A percentile compares a stretch with the other conserved stretches of the same genome.
phyloP scores from a whole-genome alignment of 495 filamentous ascomycete genomes.

The Margaritispora aquatica region DNA sequence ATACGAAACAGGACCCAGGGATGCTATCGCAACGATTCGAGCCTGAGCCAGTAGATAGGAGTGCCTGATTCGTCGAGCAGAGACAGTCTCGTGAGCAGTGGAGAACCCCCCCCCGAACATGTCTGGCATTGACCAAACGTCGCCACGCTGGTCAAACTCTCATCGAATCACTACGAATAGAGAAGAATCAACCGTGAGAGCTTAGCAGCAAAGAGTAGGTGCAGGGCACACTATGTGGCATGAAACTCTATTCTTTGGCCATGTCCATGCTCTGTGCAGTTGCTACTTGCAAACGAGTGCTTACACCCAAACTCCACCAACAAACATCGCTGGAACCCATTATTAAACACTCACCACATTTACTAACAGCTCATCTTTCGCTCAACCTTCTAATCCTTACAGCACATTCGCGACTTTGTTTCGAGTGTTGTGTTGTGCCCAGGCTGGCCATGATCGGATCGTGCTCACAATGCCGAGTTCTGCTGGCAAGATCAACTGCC shows the following conservation, averaged over 20 bases:
- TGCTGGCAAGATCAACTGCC: constrained; percentile 47
- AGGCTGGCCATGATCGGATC: constrained; percentile 34
- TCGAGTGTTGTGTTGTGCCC: constrained; percentile 33
- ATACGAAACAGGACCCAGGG: background rate
- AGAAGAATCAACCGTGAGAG: background rate
- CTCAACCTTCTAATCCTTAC: background rate
- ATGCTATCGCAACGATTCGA: no score
- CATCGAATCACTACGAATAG: background rate
- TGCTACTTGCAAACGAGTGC: background rate
- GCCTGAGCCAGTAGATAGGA: background rate
- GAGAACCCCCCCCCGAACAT: background rate
- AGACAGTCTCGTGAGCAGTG: background rate
- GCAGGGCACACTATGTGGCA: background rate
- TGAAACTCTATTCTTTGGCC: background rate
- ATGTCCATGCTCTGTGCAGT: background rate
- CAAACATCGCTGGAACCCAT: background rate
- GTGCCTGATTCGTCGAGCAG: background rate
- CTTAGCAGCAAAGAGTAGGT: background rate
- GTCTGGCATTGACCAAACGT: background rate
- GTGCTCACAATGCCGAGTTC: constrained; percentile 24
- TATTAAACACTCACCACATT: background rate
- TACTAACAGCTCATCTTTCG: background rate
- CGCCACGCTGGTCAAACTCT: background rate
- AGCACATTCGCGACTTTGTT: constrained; percentile 10
- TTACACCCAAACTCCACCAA: background rate